Evolutionary conservation across 495 filamentous ascomycete genomes (phyloP).

Genomic region (Daldinia grandis): DNA sequence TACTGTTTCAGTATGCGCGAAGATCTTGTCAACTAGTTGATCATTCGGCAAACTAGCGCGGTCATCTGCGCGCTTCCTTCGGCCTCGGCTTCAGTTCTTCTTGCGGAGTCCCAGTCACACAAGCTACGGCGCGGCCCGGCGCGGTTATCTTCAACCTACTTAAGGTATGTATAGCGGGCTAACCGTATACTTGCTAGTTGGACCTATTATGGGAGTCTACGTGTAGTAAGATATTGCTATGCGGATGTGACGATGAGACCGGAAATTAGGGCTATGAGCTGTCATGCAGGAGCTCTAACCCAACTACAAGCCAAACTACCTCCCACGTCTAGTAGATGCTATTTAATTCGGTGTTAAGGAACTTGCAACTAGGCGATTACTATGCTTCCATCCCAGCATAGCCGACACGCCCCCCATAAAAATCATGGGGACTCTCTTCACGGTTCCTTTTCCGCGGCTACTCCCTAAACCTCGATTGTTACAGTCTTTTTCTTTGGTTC

Average conservation of each 20-base stretch:
- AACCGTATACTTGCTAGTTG: background rate
- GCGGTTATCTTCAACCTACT: slow-evolving; percentile 15
- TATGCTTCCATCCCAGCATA: background rate
- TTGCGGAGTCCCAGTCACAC: background rate
- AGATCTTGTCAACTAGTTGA: slow-evolving; percentile 8
- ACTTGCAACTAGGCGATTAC: background rate
- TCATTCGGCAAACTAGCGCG: slow-evolving; percentile 20
- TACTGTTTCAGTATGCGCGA: slow-evolving; percentile 26
- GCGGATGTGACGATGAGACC: background rate
- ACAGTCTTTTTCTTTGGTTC: background rate
- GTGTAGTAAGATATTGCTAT: background rate
- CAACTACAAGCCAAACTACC: background rate
- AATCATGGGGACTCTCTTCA: background rate
- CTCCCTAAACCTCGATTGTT: background rate
- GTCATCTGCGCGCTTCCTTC: slow-evolving; percentile 17
- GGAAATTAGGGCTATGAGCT: background rate
- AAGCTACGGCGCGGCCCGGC: slow-evolving; percentile 21
- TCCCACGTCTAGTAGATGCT: background rate
- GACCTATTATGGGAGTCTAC: background rate
- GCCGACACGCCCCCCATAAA: background rate
- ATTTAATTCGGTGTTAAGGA: background rate
- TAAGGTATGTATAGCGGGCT: background rate
- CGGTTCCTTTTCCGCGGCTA: slow-evolving; percentile 9
- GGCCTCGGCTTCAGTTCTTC: background rate
- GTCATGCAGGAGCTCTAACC: background rate